phyloP scores from a whole-genome alignment of 768 basidiomycete genomes.

The Trametes cubensis region DNA sequence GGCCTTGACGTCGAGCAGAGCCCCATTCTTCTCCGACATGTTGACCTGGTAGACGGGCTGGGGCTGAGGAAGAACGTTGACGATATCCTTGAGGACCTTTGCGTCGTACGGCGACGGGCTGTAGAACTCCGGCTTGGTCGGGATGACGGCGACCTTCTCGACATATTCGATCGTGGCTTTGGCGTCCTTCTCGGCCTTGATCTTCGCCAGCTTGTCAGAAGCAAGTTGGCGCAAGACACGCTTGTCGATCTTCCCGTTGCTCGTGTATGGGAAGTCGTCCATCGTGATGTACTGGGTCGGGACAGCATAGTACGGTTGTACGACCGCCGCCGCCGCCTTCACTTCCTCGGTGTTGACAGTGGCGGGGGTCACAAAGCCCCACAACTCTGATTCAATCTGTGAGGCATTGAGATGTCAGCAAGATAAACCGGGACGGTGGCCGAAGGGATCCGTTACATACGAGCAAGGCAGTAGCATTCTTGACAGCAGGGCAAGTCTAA shows the following conservation, averaged over 20 bases:
- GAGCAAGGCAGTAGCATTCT: slow-evolving; percentile 51
- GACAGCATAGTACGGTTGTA: slow-evolving; percentile 63
- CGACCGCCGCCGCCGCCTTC: slow-evolving; percentile 46
- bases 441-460: slow-evolving; percentile 4
- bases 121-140: slow-evolving; percentile 24
- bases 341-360: slow-evolving; percentile 42
- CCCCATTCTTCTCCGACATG: slow-evolving; percentile 37
- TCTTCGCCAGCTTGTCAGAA: slow-evolving; percentile 6
- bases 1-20: slow-evolving; percentile 8
- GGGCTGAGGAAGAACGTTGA: slow-evolving; percentile 28
- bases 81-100: slow-evolving; percentile 25
- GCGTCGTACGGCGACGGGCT: slow-evolving; percentile 27
- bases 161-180: neutral
- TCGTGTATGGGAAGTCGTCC: slow-evolving; percentile 53
- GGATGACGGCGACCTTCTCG: neutral
- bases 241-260: slow-evolving; percentile 50
- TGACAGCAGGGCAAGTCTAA: slow-evolving; percentile 46
- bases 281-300: slow-evolving; percentile 49
- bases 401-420: neutral
- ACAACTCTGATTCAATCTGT: slow-evolving; percentile 50
- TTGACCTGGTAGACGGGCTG: slow-evolving; percentile 33
- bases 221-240: slow-evolving; percentile 43
- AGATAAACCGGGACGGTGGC: neutral
- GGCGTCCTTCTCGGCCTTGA: slow-evolving; percentile 14
- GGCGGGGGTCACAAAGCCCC: slow-evolving; percentile 56